These are phyloP conservation scores for Annulohypoxylon maeteangense DNA, from an alignment of 495 filamentous ascomycete species.

Conservation along the genomic window DNA sequence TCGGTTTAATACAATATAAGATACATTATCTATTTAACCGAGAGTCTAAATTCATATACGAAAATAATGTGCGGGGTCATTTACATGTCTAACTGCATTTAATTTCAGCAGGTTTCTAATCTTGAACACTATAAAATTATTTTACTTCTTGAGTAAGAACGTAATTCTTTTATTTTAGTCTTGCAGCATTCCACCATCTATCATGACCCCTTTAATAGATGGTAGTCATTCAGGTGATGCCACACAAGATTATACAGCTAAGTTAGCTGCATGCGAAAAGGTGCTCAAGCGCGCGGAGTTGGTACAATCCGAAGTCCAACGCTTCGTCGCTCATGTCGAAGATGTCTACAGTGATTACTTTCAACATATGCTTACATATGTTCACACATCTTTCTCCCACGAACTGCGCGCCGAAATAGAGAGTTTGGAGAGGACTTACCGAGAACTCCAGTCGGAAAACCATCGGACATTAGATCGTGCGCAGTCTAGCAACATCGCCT, in stretches of 20 bases:
- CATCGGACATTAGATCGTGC: conserved; percentile 34
- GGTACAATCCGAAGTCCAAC: conserved; percentile 44
- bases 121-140: neutral
- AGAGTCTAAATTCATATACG: neutral
- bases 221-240: neutral
- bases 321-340: conserved; percentile 39
- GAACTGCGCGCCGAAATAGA: conserved; percentile 42
- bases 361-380: conserved; percentile 41
- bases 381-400: conserved; percentile 38
- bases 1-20: neutral
- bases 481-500: conserved; percentile 42
- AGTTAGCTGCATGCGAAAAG: conserved; percentile 7
- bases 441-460: conserved; percentile 27
- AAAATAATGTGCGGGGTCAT: neutral
- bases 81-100: neutral
- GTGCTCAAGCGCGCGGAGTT: conserved; percentile 23
- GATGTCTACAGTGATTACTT: conserved; percentile 42
- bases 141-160: neutral
- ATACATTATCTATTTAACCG: too few species aligned
- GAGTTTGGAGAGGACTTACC: conserved; percentile 20
- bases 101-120: neutral
- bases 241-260: conserved; percentile 3
- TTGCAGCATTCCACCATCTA: neutral
- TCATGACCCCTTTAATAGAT: conserved; percentile 18
- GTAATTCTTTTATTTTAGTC: neutral